Percentiles rank a stretch among this genome's conserved stretches.
Conservation (phyloP, 345 rosid genomes). For the Populus pruinosa region DNA sequence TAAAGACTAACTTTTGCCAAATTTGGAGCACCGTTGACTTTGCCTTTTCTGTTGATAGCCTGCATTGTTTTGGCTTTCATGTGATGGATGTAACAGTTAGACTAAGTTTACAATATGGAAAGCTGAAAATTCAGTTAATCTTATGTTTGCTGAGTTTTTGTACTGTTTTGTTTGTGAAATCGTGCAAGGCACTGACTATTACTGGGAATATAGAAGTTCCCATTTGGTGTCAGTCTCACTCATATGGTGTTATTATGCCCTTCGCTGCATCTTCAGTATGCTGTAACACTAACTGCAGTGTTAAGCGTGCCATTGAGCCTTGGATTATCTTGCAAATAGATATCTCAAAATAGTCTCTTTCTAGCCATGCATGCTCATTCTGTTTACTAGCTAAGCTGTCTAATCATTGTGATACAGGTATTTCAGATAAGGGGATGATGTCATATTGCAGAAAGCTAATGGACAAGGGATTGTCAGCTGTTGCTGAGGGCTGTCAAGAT, state of each 20-base stretch:
- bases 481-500: constrained; percentile 73
- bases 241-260: neutral
- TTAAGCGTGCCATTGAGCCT: neutral
- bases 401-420: constrained; percentile 42
- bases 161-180: neutral
- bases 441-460: constrained; percentile 79
- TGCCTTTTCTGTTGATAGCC: neutral
- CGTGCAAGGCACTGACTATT: neutral
- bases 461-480: constrained; percentile 71
- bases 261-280: neutral
- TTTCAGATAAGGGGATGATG: constrained; percentile 70
- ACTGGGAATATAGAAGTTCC: too few relatives aligned
- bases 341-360: neutral
- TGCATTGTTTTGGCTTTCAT: neutral
- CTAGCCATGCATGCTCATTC: neutral
- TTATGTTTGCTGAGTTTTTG: neutral
- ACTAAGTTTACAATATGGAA: neutral
- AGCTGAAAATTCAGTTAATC: neutral
- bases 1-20: neutral
- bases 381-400: constrained; percentile 1
- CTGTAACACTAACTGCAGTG: neutral
- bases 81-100: neutral
- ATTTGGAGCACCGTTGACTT: neutral
- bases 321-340: neutral
- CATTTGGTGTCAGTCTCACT: too few relatives aligned